These are phyloP conservation scores for Diversispora eburnea DNA, from an alignment of 192 early-diverging fungal species.

Conservation along the genomic window DNA sequence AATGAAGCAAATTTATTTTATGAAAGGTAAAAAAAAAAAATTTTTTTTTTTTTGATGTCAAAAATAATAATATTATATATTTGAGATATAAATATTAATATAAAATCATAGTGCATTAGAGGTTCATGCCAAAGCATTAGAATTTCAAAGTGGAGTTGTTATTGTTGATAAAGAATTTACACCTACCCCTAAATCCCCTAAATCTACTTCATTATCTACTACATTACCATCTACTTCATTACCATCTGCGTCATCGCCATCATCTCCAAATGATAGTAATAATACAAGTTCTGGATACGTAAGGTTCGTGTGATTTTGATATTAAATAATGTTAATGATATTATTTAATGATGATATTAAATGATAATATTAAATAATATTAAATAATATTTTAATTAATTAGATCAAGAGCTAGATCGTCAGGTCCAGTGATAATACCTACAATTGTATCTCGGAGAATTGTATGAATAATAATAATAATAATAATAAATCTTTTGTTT, in stretches of 20 bases:
- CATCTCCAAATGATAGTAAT: no score
- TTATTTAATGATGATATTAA: no score
- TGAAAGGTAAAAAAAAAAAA: conserved; percentile 55
- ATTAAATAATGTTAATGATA: no score
- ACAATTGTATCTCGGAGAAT: conserved; percentile 40
- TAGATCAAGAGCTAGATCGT: background rate
- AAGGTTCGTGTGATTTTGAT: no score
- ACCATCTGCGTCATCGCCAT: no score
- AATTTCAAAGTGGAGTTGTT: conserved; percentile 21
- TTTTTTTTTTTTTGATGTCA: background rate
- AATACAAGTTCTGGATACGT: no score
- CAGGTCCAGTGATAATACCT: conserved; percentile 40
- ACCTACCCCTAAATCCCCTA: background rate
- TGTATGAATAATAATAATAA: background rate
- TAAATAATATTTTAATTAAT: no score
- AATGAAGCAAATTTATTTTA: conserved; percentile 89
- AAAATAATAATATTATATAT: background rate
- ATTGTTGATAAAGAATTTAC: conserved; percentile 26
- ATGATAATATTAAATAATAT: no score
- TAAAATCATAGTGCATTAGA: conserved; percentile 16
- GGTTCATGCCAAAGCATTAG: conserved; percentile 22
- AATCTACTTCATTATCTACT: background rate
- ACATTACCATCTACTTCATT: background rate
- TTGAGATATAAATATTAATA: no score
- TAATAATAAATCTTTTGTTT: background rate